These are phyloP conservation scores for Rhipidocladum racemiflorum DNA, from an alignment of 176 grass and related monocot genomes.

Conservation along the genomic window DNA sequence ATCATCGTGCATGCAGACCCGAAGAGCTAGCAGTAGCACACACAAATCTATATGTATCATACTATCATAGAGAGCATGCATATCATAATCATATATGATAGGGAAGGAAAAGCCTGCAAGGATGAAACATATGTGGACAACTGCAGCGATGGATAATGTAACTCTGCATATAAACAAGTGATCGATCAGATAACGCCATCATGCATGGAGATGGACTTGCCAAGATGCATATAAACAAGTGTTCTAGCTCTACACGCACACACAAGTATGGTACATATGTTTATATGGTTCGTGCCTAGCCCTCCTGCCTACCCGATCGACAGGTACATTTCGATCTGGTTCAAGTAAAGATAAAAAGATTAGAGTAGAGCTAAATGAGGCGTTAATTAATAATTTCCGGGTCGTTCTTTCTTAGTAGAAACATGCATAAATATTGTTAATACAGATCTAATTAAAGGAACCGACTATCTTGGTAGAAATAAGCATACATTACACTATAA, in stretches of 20 bases:
- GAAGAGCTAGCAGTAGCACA: neutral
- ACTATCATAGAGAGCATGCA: neutral
- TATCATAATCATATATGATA: neutral
- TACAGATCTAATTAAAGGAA: neutral
- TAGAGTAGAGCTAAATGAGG: too few species aligned
- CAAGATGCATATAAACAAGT: slow-evolving; percentile 63
- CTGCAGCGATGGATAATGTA: neutral
- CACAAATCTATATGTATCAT: too few species aligned
- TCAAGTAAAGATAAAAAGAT: neutral
- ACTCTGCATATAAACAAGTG: slow-evolving; percentile 41
- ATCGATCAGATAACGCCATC: slow-evolving; percentile 56
- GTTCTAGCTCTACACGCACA: slow-evolving; percentile 6
- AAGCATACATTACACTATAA: neutral
- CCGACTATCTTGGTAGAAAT: too few species aligned
- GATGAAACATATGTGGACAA: slow-evolving; percentile 30
- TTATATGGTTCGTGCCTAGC: slow-evolving; percentile 34
- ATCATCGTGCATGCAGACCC: slow-evolving; percentile 18
- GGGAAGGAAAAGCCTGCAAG: slow-evolving; percentile 14
- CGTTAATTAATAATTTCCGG: neutral
- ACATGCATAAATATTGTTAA: neutral
- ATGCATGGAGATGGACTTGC: slow-evolving; percentile 52
- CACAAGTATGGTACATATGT: neutral
- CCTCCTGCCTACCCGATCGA: slow-evolving; percentile 15
- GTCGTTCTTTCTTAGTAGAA: neutral
- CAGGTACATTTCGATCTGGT: slow-evolving; percentile 14